A percentile compares a stretch with the other conserved stretches of the same genome.
Conservation (phyloP, 2,329 filamentous ascomycete species). For the Westerdykella ornata region DNA sequence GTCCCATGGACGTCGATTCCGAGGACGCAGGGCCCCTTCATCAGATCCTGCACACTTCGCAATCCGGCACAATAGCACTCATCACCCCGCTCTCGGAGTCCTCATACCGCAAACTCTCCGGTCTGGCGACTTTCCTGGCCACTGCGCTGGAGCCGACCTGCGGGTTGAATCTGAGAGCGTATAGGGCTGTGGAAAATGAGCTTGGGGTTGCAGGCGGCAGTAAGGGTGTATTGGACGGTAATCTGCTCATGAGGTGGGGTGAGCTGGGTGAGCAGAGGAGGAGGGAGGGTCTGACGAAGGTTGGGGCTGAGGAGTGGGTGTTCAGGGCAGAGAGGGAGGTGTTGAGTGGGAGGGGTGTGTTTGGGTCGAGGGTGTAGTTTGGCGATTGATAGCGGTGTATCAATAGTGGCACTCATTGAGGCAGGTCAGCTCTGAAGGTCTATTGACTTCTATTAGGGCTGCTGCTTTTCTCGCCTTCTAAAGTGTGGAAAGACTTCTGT, state of each 20-base stretch:
- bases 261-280: constrained; percentile 67
- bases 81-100: constrained; percentile 73
- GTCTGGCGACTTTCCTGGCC: constrained; percentile 71
- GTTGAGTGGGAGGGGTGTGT: constrained; percentile 58
- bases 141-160: constrained; percentile 69
- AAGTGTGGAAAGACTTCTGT: too few relatives aligned
- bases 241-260: constrained; percentile 65
- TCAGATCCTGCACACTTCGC: constrained; percentile 28
- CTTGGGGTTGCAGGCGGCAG: constrained; percentile 41
- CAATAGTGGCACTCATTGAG: too few relatives aligned
- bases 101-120: constrained; percentile 74
- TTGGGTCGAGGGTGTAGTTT: constrained; percentile 17
- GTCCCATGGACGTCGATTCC: constrained; percentile 31
- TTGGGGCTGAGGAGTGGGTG: constrained; percentile 61
- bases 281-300: constrained; percentile 66
- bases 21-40: constrained; percentile 13
- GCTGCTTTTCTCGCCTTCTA: too few relatives aligned
- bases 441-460: too few relatives aligned
- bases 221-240: constrained; percentile 69
- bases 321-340: constrained; percentile 64
- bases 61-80: constrained; percentile 68
- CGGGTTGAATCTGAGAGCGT: constrained; percentile 76
- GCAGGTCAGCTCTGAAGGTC: too few relatives aligned
- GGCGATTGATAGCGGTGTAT: neutral
- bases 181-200: constrained; percentile 53